Percentiles rank a stretch among this genome's conserved stretches.
These are phyloP conservation scores for Puccinellia tenuiflora DNA, from an alignment of 176 grass and related monocot species.

Conservation along the genomic window DNA sequence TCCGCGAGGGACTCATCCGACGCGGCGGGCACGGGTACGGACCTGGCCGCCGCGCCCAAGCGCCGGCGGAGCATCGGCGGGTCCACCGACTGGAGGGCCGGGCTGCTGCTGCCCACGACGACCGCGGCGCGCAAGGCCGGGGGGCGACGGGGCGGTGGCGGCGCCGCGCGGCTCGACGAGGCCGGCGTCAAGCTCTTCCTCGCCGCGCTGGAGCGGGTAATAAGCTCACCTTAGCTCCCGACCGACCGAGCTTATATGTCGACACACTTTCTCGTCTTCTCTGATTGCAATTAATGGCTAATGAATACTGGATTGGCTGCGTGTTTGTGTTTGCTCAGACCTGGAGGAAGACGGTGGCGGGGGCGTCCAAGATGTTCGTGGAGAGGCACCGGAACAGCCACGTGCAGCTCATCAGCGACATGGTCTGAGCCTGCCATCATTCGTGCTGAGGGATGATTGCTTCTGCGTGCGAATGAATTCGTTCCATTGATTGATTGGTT, in stretches of 20 bases:
- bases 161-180: constrained; percentile 38
- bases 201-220: constrained; percentile 76
- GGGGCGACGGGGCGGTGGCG: neutral
- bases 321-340: constrained; percentile 23
- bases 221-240: neutral
- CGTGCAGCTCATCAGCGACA: constrained; percentile 81
- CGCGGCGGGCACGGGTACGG: neutral
- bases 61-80: constrained; percentile 54
- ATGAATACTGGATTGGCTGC: constrained; percentile 2
- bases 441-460: too few species aligned
- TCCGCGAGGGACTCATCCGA: constrained; percentile 59
- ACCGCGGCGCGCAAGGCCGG: constrained; percentile 19
- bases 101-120: constrained; percentile 52
- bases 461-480: too few species aligned
- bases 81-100: constrained; percentile 60
- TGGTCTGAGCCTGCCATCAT: constrained; percentile 32
- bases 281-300: neutral
- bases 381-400: constrained; percentile 70
- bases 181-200: constrained; percentile 50
- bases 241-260: neutral
- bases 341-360: constrained; percentile 85
- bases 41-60: constrained; percentile 27
- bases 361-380: constrained; percentile 89
- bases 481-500: too few species aligned
- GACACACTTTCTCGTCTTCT: neutral